Conservation (phyloP, 352 stramenopile genomes). For the Phytophthora ohioensis region DNA sequence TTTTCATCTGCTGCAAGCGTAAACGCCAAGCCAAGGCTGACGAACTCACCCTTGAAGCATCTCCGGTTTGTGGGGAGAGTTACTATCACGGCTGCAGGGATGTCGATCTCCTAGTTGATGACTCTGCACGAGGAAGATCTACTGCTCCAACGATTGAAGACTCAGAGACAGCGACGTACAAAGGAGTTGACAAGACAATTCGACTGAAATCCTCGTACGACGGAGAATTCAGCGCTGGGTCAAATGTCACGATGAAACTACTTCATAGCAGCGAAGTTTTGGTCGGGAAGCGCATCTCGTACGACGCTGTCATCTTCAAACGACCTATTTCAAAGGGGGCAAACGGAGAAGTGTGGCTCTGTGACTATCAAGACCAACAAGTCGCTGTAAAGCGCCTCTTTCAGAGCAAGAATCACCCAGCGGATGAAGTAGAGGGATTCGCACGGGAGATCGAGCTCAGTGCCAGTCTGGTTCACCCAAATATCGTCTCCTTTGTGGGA, state of each 20-base stretch:
- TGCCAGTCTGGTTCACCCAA: slow-evolving; percentile 36
- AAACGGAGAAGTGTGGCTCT: slow-evolving; percentile 57
- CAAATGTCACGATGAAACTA: slow-evolving; percentile 8
- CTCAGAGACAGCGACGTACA: background rate
- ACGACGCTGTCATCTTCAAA: slow-evolving; percentile 33
- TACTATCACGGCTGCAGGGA: too few relatives aligned
- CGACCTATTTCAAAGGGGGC: slow-evolving; percentile 41
- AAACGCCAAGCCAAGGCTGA: too few relatives aligned
- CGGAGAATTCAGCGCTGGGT: background rate
- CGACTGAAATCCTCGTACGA: background rate
- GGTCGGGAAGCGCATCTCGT: slow-evolving; percentile 19
- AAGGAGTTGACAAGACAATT: slow-evolving; percentile 7
- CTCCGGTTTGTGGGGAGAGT: too few relatives aligned
- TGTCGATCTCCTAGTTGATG: too few relatives aligned
- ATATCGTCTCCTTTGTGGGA: slow-evolving; percentile 45
- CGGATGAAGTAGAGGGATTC: slow-evolving; percentile 40
- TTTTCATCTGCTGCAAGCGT: too few relatives aligned
- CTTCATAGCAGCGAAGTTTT: slow-evolving; percentile 5
- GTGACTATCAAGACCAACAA: slow-evolving; percentile 24
- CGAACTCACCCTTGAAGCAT: too few relatives aligned
- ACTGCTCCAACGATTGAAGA: slow-evolving; percentile 6
- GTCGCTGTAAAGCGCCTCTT: slow-evolving; percentile 55
- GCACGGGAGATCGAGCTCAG: slow-evolving; percentile 42
- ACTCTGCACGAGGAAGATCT: background rate
- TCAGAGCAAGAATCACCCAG: slow-evolving; percentile 24